A percentile compares a stretch with the other conserved stretches of the same genome.
phyloP scores from a whole-genome alignment of 805 yeast genomes.

The Saturnispora besseyi region DNA sequence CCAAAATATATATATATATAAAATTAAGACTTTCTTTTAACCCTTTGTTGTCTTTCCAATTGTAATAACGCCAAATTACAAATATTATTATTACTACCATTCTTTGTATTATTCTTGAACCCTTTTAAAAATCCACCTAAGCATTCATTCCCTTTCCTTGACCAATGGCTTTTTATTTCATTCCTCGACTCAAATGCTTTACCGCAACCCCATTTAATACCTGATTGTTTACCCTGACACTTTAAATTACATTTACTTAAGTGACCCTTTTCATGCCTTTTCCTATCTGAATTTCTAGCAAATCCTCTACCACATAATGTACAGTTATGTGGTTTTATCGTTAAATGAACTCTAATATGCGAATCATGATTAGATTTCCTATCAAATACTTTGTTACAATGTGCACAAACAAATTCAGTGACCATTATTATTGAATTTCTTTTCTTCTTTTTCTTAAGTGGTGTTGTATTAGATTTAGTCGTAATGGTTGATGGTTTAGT shows the following conservation, averaged over 20 bases:
- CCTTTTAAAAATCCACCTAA: not conserved
- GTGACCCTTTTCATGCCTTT: constrained; percentile 12
- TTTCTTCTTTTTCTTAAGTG: not conserved
- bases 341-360: constrained; percentile 12
- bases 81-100: not conserved
- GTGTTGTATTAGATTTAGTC: not conserved
- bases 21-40: not conserved
- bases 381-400: constrained; percentile 11
- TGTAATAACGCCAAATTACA: constrained; percentile 1
- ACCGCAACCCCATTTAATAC: constrained; percentile 9
- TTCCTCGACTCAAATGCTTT: not conserved
- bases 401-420: constrained; percentile 4
- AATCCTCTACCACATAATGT: constrained; percentile 10
- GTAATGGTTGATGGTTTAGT: not conserved
- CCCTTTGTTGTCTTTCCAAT: constrained; percentile 5
- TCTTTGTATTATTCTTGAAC: not conserved
- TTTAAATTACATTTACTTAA: not conserved
- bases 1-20: not conserved
- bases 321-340: constrained; percentile 11
- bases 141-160: not conserved
- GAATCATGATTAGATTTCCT: constrained; percentile 15
- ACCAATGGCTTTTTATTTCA: constrained; percentile 11
- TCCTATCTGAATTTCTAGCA: constrained; percentile 13
- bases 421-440: not conserved
- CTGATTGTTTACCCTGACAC: constrained; percentile 6